Conservation (phyloP, 2,329 filamentous ascomycete genomes). For the Aspergillus tamarii region DNA sequence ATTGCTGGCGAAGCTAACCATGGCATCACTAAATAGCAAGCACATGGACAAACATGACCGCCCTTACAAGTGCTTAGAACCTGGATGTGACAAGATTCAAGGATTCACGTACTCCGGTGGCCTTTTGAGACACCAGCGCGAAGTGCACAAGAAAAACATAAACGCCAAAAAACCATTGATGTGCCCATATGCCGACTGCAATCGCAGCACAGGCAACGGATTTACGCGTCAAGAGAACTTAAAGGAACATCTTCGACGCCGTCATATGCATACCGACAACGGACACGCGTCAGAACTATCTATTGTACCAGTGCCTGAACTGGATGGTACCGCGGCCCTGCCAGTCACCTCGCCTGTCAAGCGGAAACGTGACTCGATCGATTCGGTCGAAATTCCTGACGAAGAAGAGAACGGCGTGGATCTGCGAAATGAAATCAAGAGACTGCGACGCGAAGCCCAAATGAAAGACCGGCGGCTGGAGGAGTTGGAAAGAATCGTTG, state of each 20-base stretch:
- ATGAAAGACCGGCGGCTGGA: conserved; percentile 53
- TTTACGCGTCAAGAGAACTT: conserved; percentile 94
- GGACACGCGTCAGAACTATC: conserved; percentile 34
- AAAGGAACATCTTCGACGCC: conserved; percentile 86
- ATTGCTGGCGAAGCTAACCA: conserved; percentile 23
- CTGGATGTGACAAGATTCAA: conserved; percentile 86
- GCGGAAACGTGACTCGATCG: conserved; percentile 39
- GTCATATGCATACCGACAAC: conserved; percentile 65
- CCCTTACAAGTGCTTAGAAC: conserved; percentile 81
- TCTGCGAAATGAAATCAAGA: conserved; percentile 67
- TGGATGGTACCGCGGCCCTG: conserved; percentile 36
- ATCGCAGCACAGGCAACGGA: conserved; percentile 82
- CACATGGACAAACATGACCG: conserved; percentile 98
- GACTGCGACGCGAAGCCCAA: conserved; percentile 66
- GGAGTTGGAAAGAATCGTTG: conserved; percentile 45
- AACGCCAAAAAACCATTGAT: conserved; percentile 85
- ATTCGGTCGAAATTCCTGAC: conserved; percentile 32
- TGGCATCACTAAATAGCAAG: conserved; percentile 62
- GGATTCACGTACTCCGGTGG: conserved; percentile 96
- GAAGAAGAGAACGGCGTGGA: conserved; percentile 46
- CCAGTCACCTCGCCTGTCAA: conserved; percentile 34
- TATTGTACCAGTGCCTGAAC: conserved; percentile 33
- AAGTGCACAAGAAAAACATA: conserved; percentile 89
- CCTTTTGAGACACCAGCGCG: conserved; percentile 83
- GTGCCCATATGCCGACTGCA: conserved; percentile 85